Conservation (phyloP, 2,329 filamentous ascomycete genomes). For the Didymellaceae sp. region DNA sequence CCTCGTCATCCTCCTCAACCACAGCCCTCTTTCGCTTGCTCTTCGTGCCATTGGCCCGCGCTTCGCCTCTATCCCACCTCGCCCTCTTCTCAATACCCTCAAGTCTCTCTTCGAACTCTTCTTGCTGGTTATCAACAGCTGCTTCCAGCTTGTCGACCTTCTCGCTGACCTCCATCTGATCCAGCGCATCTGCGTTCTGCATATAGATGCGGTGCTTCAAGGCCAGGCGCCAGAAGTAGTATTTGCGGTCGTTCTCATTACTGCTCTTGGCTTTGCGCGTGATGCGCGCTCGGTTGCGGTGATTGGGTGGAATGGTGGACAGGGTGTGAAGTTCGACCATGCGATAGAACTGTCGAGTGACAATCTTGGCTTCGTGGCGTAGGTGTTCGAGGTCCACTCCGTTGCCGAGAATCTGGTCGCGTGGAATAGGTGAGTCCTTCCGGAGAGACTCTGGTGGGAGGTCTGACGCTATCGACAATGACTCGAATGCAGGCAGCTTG, state of each 20-base stretch:
- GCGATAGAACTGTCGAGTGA: slow-evolving; percentile 75
- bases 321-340: slow-evolving; percentile 78
- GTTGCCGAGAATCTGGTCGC: slow-evolving; percentile 63
- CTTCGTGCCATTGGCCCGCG: slow-evolving; percentile 21
- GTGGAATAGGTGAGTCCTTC: slow-evolving; percentile 57
- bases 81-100: slow-evolving; percentile 52
- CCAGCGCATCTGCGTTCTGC: slow-evolving; percentile 74
- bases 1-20: slow-evolving; percentile 48
- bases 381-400: slow-evolving; percentile 61
- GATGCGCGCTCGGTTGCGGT: slow-evolving; percentile 57
- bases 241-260: slow-evolving; percentile 66
- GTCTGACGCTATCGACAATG: slow-evolving; percentile 59
- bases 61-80: slow-evolving; percentile 28
- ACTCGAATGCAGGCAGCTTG: slow-evolving; percentile 62
- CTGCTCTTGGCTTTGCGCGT: slow-evolving; percentile 55
- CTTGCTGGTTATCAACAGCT: slow-evolving; percentile 70
- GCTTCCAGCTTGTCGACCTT: slow-evolving; percentile 75
- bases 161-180: slow-evolving; percentile 71
- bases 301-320: slow-evolving; percentile 58
- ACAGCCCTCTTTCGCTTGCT: slow-evolving; percentile 47
- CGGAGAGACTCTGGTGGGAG: slow-evolving; percentile 61
- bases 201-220: slow-evolving; percentile 79
- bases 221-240: slow-evolving; percentile 74
- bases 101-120: slow-evolving; percentile 74
- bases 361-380: slow-evolving; percentile 72